Base-by-base conservation (phyloP, 768 basidiomycete species). In the Lepiota subincarnata region DNA sequence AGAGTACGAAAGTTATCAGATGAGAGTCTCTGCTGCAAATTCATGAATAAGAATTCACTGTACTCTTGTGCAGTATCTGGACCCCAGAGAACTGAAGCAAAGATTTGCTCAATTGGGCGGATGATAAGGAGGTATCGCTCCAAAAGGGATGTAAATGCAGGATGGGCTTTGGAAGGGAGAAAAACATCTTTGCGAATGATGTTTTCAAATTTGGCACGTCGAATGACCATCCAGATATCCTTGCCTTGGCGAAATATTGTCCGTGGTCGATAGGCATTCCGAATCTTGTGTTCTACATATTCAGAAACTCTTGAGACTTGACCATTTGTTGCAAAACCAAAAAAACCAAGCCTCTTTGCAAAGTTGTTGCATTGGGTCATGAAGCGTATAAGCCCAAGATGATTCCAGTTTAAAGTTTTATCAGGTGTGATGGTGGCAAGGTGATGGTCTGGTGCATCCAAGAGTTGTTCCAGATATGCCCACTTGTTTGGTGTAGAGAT, bases 11-110 rank as follows among this genome's bases (percentile, higher is more conserved):
- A 11, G 16, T 1, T 1, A 28, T 42, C 16, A 42, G 41, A n/a
- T n/a, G 10, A 50, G 16, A 0, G 12, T 4, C 22, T 50, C n/a
- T 2, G 18, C 35, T 28, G 2, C 42, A 42, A 19, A 2, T 50
- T 31, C 2, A 55, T 47, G 22, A 45, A 57, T 16, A 60, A 10
- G 28, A 36, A 60, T 24, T 60, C 56, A 1, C 6, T 31, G 20
- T 60, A 57, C 0, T 52, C 20, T 0, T 1, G 16, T 0, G 35
- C 10, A 0, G 50, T 50, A 11, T 22, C 22, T n/a, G 11, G 4
- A 6, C 57, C 57, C 0, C 39, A 18, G 1, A 50, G 6, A 3
- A 39, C 37, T 13, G 14, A 47, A 1, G 48, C 53, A 13, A 60
- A 16, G 2, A 48, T 43, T 3, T 3, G 22, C n/a, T 57, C 56